Evolutionary conservation across 805 yeast genomes (phyloP), one percentile per base, ranked within the genome.

Genomic region (Ogataea nonfermentans): DNA sequence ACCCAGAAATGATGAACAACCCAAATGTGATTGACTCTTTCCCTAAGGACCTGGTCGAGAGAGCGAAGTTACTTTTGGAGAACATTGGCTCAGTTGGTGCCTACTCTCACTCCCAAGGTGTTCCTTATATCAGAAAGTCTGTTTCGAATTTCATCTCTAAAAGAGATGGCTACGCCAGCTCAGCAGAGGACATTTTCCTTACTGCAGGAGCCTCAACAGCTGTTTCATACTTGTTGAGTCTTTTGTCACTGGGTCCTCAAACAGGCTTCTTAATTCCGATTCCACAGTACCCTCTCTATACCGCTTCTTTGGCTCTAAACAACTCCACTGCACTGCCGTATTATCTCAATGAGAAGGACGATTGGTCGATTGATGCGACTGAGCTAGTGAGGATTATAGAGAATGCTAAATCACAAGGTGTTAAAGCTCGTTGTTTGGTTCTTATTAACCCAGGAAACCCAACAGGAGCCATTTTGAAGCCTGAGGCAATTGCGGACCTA

Each of bases 381-480:
- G 82, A 79, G 55, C 78, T 88, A 53, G 77, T 78, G 47, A 45
- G 62, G 0, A 69, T 78, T 34, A 76, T 84, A 35, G 52, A 62
- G 22, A 68, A 73, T 15, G 71, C 85, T 14, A 46, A 52, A 12
- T 60, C 61, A 2, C 64, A 75, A 24, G 86, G 84, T 2, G 63
- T 85, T 20, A 69, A 65, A 9, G 82, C 93, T 47, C 78, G 86
- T 53, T 81, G 91, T 43, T 67, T 95, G 39, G 98, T 91, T 3
- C 86, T 93, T 11, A 93, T 93, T 57, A 93, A 93, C 67, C 99
- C 99, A 2, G 98, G 99, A 42, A 93, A 93, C 65, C 99, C 99
- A 48, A 93, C 99, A 0, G 99, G 99, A 29, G 76, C 96, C 1
- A 79, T 89, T 39, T 70, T 93, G 43, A 62, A 75, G 8, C 71